A percentile compares a stretch with the other conserved stretches of the same genome.
Evolutionary conservation across 768 basidiomycete genomes (phyloP).

Genomic region (Phanerochaete carnosa): DNA sequence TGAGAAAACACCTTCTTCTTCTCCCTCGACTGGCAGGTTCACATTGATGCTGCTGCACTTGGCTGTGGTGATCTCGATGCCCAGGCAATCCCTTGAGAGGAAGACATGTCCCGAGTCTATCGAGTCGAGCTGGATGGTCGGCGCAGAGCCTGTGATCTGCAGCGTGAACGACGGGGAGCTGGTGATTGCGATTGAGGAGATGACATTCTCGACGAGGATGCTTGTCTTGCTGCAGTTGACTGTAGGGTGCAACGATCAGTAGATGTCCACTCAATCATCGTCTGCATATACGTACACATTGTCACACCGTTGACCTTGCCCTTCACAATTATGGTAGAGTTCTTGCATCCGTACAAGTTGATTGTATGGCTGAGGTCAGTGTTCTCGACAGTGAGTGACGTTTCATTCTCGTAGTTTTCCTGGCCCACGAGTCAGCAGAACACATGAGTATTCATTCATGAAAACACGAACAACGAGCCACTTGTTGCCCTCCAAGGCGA

Average conservation of each 20-base stretch:
- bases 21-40: slow-evolving; percentile 78
- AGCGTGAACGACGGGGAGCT: slow-evolving; percentile 90
- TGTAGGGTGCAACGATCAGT: slow-evolving; percentile 27
- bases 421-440: slow-evolving; percentile 26
- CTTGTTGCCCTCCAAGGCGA: slow-evolving; percentile 86
- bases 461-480: slow-evolving; percentile 71
- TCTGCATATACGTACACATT: slow-evolving; percentile 52
- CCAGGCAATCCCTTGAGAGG: slow-evolving; percentile 78
- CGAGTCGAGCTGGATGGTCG: slow-evolving; percentile 91
- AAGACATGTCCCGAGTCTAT: slow-evolving; percentile 96
- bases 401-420: slow-evolving; percentile 92
- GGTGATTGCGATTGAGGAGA: slow-evolving; percentile 87
- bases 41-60: slow-evolving; percentile 95
- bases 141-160: slow-evolving; percentile 86
- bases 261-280: background rate
- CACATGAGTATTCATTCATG: background rate
- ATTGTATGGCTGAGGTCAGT: slow-evolving; percentile 79
- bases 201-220: slow-evolving; percentile 86
- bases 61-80: slow-evolving; percentile 85
- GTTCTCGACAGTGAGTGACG: slow-evolving; percentile 66
- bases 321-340: slow-evolving; percentile 74
- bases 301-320: slow-evolving; percentile 96
- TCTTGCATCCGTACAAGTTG: slow-evolving; percentile 90
- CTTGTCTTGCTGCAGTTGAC: slow-evolving; percentile 89
- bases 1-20: slow-evolving; percentile 88